Evolutionary conservation across 768 basidiomycete genomes (phyloP).

Genomic region (Kwoniella sp.): DNA sequence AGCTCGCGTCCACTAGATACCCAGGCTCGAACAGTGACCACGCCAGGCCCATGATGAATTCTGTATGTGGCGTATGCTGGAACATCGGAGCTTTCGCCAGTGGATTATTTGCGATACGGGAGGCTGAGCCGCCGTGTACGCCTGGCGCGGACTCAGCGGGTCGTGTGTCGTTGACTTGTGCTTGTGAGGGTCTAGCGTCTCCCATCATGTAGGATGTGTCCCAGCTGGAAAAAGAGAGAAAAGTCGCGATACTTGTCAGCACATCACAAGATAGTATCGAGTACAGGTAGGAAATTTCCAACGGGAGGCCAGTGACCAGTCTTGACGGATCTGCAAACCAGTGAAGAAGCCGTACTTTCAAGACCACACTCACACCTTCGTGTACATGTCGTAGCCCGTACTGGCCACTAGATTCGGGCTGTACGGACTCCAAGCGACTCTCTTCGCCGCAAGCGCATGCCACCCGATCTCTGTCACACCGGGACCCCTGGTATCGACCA

Average conservation of each 20-base stretch:
- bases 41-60: slow-evolving; percentile 87
- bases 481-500: slow-evolving; percentile 33
- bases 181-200: background rate
- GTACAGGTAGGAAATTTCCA: too few species aligned
- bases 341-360: too few species aligned
- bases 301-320: too few species aligned
- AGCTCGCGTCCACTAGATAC: slow-evolving; percentile 82
- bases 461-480: slow-evolving; percentile 26
- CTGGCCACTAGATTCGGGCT: slow-evolving; percentile 56
- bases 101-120: background rate
- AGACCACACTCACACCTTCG: slow-evolving; percentile 71
- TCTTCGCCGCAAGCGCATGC: slow-evolving; percentile 40
- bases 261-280: too few species aligned
- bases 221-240: background rate
- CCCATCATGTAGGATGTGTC: background rate
- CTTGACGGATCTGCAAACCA: too few species aligned
- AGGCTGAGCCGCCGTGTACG: background rate
- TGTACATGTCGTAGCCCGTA: slow-evolving; percentile 93
- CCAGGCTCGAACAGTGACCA: slow-evolving; percentile 94
- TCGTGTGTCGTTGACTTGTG: background rate
- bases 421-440: slow-evolving; percentile 45
- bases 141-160: too few species aligned
- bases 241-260: too few species aligned
- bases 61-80: slow-evolving; percentile 65
- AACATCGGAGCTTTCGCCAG: background rate